These are phyloP conservation scores for Dipteronia sinensis DNA, from an alignment of 345 rosid species.

Conservation along the genomic window DNA sequence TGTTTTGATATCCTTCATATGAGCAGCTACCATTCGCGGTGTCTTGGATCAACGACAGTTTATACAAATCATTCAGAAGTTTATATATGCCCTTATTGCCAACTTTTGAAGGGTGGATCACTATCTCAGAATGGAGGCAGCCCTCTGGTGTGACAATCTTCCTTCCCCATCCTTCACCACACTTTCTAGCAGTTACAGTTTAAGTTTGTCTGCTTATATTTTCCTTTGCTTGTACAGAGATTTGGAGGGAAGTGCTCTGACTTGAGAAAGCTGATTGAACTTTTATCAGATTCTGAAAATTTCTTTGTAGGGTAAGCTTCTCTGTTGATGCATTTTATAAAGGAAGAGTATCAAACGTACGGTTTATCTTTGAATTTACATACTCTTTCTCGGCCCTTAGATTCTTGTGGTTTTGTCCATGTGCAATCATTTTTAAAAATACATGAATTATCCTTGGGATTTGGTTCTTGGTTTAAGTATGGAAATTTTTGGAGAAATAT, in stretches of 20 bases:
- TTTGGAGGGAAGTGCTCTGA: slow-evolving; percentile 38
- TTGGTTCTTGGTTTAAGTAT: neutral
- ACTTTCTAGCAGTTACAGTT: neutral
- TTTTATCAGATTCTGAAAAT: slow-evolving; percentile 42
- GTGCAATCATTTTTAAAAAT: neutral
- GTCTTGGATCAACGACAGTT: slow-evolving; percentile 38
- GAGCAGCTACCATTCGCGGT: slow-evolving; percentile 65
- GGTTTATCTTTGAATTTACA: neutral
- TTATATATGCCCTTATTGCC: slow-evolving; percentile 53
- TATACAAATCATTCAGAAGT: slow-evolving; percentile 24
- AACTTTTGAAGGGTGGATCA: slow-evolving; percentile 28
- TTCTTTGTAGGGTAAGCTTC: slow-evolving; percentile 45
- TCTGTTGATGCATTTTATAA: neutral
- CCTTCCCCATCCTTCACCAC: neutral
- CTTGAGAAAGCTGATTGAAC: slow-evolving; percentile 39
- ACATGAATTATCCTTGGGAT: too few species aligned
- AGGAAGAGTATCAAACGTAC: neutral
- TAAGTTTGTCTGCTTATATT: slow-evolving; percentile 23
- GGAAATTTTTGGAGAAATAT: neutral
- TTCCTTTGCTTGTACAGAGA: slow-evolving; percentile 39
- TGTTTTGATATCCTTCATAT: slow-evolving; percentile 21
- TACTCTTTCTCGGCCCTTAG: neutral
- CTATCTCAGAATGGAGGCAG: slow-evolving; percentile 27
- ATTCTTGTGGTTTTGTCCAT: neutral
- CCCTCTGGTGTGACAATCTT: slow-evolving; percentile 40